A percentile compares a stretch with the other conserved stretches of the same genome.
These are phyloP conservation scores for Albizia julibrissin DNA, from an alignment of 306 rosid species.

Conservation along the genomic window DNA sequence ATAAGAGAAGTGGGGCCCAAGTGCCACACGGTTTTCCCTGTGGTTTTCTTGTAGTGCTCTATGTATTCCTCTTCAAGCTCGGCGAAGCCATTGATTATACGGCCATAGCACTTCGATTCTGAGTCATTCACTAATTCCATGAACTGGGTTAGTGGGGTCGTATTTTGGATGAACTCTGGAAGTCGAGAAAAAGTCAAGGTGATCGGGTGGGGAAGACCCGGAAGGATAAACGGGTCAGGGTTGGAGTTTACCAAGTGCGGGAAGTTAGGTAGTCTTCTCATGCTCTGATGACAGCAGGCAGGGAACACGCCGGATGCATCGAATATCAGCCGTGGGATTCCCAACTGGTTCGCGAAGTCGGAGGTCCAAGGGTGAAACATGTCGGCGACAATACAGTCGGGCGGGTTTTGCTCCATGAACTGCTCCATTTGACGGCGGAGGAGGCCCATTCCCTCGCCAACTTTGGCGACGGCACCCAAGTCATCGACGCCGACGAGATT, in stretches of 20 bases:
- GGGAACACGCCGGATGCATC: neutral
- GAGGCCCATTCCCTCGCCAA: neutral
- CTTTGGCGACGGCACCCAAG: too few species aligned
- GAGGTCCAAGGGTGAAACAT: neutral
- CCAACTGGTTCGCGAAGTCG: neutral
- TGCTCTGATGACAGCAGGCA: too few species aligned
- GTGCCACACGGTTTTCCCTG: neutral
- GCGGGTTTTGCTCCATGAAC: neutral
- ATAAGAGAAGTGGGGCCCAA: neutral
- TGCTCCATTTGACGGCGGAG: neutral
- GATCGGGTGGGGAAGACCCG: slow-evolving; percentile 1
- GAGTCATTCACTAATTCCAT: neutral
- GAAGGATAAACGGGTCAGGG: neutral
- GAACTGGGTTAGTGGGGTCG: neutral
- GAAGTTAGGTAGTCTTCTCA: neutral
- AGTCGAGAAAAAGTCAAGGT: neutral
- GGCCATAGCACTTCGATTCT: neutral
- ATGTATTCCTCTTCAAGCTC: slow-evolving; percentile 1
- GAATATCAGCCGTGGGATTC: neutral
- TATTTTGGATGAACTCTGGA: neutral
- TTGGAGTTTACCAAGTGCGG: neutral
- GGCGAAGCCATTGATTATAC: neutral
- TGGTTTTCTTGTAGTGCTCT: neutral
- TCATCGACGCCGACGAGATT: neutral
- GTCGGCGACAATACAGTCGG: neutral